phyloP scores from a whole-genome alignment of 805 yeast species.

The Maudiozyma bulderi region DNA sequence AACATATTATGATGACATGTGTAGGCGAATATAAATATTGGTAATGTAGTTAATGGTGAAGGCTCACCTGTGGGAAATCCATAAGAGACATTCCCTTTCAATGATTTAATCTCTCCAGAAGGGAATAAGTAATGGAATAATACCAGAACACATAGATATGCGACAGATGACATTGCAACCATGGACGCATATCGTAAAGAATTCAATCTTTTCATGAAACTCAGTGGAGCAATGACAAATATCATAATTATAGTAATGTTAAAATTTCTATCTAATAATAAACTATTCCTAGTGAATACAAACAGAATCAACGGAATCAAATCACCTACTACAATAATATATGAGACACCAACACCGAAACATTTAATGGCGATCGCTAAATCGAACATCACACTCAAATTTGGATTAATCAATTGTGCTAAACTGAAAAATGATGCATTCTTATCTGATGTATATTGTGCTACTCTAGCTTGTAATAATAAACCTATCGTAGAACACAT shows the following conservation, averaged over 20 bases:
- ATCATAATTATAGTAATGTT: constrained; percentile 56
- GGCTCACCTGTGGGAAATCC: constrained; percentile 38
- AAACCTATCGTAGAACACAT: constrained; percentile 37
- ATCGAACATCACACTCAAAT: constrained; percentile 52
- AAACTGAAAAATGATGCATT: constrained; percentile 59
- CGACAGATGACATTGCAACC: constrained; percentile 73
- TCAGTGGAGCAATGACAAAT: constrained; percentile 39
- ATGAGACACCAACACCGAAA: constrained; percentile 61
- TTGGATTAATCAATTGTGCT: constrained; percentile 52
- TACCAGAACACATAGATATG: constrained; percentile 64
- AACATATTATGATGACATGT: constrained; percentile 96
- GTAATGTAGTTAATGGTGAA: constrained; percentile 60
- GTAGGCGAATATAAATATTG: constrained; percentile 89
- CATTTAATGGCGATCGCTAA: constrained; percentile 62
- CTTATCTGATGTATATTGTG: constrained; percentile 40
- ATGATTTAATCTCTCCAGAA: constrained; percentile 16
- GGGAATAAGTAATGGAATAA: constrained; percentile 50
- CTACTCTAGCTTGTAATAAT: constrained; percentile 49
- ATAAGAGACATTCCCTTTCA: constrained; percentile 42
- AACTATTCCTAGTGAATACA: constrained; percentile 24
- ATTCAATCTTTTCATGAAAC: constrained; percentile 66
- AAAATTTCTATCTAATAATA: constrained; percentile 38
- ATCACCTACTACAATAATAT: constrained; percentile 62
- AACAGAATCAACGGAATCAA: constrained; percentile 48
- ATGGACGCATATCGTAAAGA: constrained; percentile 80